Percentiles rank a stretch among this genome's conserved stretches.
Conservation (phyloP, 129 eudicot genomes). For the Daucus carota region DNA sequence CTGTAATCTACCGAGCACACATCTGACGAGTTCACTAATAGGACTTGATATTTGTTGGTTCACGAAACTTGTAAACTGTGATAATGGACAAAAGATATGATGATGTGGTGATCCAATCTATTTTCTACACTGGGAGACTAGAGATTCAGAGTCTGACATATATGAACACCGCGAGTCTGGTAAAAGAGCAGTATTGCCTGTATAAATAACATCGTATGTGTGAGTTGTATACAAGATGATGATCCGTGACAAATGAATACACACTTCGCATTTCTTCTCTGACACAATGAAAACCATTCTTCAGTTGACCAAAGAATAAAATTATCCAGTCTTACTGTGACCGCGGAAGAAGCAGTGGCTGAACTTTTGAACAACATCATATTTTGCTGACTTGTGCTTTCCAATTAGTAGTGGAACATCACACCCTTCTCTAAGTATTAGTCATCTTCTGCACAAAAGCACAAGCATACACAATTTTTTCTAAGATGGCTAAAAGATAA, state of each 20-base stretch:
- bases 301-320: background rate
- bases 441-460: conserved; percentile 8
- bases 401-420: background rate
- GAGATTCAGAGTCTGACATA: background rate
- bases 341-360: background rate
- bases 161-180: background rate
- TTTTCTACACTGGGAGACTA: background rate
- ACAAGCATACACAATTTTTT: background rate
- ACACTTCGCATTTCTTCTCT: background rate
- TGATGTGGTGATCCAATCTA: background rate
- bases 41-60: background rate
- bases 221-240: conserved; percentile 1
- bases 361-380: background rate
- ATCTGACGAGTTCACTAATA: background rate
- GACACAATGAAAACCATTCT: background rate
- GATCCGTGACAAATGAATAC: background rate
- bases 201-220: background rate
- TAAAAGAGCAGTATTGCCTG: background rate
- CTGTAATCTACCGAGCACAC: background rate
- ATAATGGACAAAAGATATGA: background rate
- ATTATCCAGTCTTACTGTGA: background rate
- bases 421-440: background rate
- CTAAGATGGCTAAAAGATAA: background rate
- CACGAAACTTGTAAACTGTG: background rate
- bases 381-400: background rate